Conservation (phyloP, 257 asterid species). For the Penstemon davidsonii region DNA sequence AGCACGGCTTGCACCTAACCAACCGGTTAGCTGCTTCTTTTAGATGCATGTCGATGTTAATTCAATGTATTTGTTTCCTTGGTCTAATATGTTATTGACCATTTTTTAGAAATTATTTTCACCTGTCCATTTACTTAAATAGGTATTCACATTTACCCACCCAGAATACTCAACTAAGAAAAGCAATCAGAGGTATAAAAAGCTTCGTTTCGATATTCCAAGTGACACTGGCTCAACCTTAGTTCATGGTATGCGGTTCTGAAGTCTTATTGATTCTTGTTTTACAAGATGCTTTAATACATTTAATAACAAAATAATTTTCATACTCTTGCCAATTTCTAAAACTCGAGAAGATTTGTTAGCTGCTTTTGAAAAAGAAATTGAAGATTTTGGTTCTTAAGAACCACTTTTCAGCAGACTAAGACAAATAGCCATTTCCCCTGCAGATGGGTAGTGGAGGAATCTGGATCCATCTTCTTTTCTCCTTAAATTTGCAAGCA, state of each 20-base stretch:
- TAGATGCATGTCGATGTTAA: slow-evolving; percentile 26
- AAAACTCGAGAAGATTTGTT: neutral
- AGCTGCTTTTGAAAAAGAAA: neutral
- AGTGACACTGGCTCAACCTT: slow-evolving; percentile 81
- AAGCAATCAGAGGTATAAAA: slow-evolving; percentile 70
- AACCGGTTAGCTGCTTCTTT: slow-evolving; percentile 66
- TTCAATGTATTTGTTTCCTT: neutral
- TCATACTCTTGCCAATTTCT: neutral
- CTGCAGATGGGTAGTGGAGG: neutral
- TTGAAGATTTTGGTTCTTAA: neutral
- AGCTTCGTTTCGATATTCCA: slow-evolving; percentile 72
- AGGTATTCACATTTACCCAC: slow-evolving; percentile 91
- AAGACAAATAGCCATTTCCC: neutral
- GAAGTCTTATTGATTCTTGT: neutral
- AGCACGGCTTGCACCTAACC: slow-evolving; percentile 81
- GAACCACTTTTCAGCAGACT: neutral
- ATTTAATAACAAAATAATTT: too few relatives aligned
- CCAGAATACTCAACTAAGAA: slow-evolving; percentile 61
- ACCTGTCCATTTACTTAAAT: slow-evolving; percentile 31
- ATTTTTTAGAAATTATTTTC: slow-evolving; percentile 18
- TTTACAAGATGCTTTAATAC: too few relatives aligned
- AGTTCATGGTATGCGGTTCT: slow-evolving; percentile 71
- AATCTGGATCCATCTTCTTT: neutral
- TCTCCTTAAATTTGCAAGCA: neutral
- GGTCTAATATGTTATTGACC: slow-evolving; percentile 12